Percentiles rank a stretch among this genome's conserved stretches.
phyloP scores from a whole-genome alignment of 305 asterid genomes.

The Euphrasia arctica region DNA sequence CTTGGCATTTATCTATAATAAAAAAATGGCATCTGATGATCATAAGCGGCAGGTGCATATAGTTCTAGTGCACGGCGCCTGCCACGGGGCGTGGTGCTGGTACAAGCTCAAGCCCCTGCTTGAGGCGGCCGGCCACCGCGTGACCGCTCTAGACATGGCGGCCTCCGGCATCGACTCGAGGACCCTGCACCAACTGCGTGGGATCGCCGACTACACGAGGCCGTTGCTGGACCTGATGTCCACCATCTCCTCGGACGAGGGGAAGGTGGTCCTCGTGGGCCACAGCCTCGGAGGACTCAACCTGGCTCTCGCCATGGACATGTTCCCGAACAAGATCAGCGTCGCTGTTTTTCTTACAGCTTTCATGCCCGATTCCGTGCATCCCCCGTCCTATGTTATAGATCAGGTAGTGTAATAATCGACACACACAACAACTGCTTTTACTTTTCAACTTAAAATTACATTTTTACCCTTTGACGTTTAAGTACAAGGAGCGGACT shows the following conservation, averaged over 20 bases:
- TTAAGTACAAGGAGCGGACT: conserved; percentile 26
- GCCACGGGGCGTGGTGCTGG: conserved; percentile 84
- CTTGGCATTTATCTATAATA: too few species aligned
- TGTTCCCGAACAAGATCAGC: conserved; percentile 43
- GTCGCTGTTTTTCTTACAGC: conserved; percentile 62
- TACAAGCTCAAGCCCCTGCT: conserved; percentile 52
- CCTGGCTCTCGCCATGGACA: conserved; percentile 52
- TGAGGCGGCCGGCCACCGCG: conserved; percentile 61
- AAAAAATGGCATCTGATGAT: too few species aligned
- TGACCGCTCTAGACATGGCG: conserved; percentile 53
- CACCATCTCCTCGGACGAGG: conserved; percentile 29
- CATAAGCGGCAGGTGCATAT: conserved; percentile 27
- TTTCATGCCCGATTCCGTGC: conserved; percentile 54
- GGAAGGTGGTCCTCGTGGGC: conserved; percentile 60
- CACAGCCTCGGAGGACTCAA: conserved; percentile 72
- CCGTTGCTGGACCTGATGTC: conserved; percentile 57
- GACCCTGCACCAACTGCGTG: conserved; percentile 32
- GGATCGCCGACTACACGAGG: conserved; percentile 41
- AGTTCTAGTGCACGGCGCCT: conserved; percentile 60
- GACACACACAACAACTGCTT: too few species aligned
- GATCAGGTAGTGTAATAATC: conserved; percentile 31
- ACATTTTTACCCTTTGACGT: too few species aligned
- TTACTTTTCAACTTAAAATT: too few species aligned
- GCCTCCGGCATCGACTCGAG: conserved; percentile 53
- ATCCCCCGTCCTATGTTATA: conserved; percentile 41